phyloP scores from a whole-genome alignment of 202 grass and related monocot genomes.

The Panicum hallii region DNA sequence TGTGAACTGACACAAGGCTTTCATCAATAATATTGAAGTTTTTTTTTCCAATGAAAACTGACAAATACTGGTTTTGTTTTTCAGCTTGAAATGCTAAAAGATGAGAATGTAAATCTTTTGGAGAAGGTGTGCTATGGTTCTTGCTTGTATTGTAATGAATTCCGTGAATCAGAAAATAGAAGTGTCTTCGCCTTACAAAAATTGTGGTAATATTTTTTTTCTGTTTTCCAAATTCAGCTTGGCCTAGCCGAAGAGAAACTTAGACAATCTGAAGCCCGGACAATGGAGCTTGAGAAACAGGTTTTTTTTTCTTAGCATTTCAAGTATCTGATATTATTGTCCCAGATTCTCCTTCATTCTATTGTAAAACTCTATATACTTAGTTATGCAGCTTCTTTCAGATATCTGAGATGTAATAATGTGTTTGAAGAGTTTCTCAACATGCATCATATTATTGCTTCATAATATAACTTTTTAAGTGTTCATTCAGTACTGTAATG shows the following conservation, averaged over 20 bases:
- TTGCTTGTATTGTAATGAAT: slow-evolving; percentile 31
- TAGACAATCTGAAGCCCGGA: slow-evolving; percentile 87
- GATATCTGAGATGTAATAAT: background rate
- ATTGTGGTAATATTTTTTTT: slow-evolving; percentile 27
- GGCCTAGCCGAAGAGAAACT: slow-evolving; percentile 75
- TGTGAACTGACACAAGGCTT: background rate
- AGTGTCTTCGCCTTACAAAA: background rate
- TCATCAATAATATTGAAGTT: slow-evolving; percentile 13
- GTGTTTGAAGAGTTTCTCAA: background rate
- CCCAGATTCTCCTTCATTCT: background rate
- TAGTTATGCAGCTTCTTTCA: background rate
- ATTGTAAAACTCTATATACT: background rate
- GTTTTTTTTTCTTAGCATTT: slow-evolving; percentile 43
- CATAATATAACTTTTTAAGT: background rate
- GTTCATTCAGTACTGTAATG: background rate
- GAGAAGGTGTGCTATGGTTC: slow-evolving; percentile 51
- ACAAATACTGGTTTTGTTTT: slow-evolving; percentile 32
- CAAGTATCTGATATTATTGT: background rate
- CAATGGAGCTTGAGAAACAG: slow-evolving; percentile 87
- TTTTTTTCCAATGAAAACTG: background rate
- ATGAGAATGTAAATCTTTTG: slow-evolving; percentile 69
- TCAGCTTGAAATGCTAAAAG: slow-evolving; percentile 71
- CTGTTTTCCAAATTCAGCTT: slow-evolving; percentile 65
- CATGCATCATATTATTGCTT: background rate
- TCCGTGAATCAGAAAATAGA: background rate